These are phyloP conservation scores for Geum urbanum DNA, from an alignment of 306 rosid species.

Conservation along the genomic window DNA sequence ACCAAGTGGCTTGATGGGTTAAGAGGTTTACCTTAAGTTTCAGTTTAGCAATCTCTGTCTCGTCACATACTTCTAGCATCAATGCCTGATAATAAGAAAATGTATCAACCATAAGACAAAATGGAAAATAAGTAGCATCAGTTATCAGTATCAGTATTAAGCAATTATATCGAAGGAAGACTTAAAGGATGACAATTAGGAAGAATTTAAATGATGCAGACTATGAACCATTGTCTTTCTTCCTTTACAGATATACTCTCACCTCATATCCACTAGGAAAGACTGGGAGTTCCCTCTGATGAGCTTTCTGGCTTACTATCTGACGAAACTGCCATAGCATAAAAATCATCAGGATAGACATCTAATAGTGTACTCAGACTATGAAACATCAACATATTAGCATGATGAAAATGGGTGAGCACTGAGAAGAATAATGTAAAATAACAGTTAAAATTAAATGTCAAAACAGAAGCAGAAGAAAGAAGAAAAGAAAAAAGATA, in stretches of 20 bases:
- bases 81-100: no score
- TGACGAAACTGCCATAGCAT: constrained; percentile 38
- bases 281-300: constrained; percentile 50
- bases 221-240: not conserved
- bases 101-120: no score
- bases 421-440: not conserved
- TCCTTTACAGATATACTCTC: constrained; percentile 22
- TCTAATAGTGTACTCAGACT: not conserved
- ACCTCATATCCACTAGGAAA: constrained; percentile 97
- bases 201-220: not conserved
- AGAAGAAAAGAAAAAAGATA: not conserved
- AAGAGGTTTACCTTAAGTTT: no score
- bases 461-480: no score
- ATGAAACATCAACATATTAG: not conserved
- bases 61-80: no score
- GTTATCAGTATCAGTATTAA: no score
- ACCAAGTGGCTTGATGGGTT: no score
- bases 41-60: no score
- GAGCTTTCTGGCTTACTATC: constrained; percentile 39
- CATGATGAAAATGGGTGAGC: not conserved
- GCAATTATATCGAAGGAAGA: no score
- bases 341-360: constrained; percentile 20
- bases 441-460: not conserved
- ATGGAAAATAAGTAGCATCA: not conserved
- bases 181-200: no score